Conservation (phyloP, 139 green algal genomes). For the Chlorella sorokiniana region DNA sequence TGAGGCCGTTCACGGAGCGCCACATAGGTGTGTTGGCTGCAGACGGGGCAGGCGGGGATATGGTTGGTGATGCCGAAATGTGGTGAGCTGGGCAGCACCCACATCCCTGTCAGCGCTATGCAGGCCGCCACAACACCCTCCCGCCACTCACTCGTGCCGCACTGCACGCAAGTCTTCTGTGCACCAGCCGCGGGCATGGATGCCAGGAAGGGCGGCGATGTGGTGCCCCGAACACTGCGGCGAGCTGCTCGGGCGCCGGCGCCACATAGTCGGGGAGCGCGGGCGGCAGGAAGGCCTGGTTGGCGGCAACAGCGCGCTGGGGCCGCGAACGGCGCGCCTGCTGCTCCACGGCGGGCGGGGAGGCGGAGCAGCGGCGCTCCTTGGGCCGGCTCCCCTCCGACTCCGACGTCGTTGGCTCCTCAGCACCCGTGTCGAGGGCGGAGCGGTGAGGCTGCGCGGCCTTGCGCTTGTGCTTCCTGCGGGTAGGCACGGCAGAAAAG, state of each 20-base stretch:
- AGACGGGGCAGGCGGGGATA: neutral
- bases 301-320: neutral
- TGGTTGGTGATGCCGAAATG: neutral
- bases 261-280: neutral
- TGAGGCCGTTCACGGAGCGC: conserved; percentile 18
- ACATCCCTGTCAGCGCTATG: neutral
- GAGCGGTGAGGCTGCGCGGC: neutral
- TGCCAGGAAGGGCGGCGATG: neutral
- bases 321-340: neutral
- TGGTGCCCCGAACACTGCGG: neutral
- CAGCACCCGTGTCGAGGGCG: neutral
- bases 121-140: neutral
- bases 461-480: conserved; percentile 37
- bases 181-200: neutral
- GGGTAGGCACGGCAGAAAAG: neutral
- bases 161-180: conserved; percentile 22
- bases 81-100: neutral
- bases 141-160: conserved; percentile 15
- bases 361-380: conserved; percentile 18
- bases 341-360: neutral
- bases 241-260: conserved; percentile 10
- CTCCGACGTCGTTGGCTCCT: neutral
- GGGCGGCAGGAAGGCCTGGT: neutral
- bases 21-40: conserved; percentile 21
- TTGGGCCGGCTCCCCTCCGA: conserved; percentile 11